Evolutionary conservation across 305 asterid species (phyloP), one percentile per base, ranked within the genome.

Genomic region (Fraxinus angustifolia): DNA sequence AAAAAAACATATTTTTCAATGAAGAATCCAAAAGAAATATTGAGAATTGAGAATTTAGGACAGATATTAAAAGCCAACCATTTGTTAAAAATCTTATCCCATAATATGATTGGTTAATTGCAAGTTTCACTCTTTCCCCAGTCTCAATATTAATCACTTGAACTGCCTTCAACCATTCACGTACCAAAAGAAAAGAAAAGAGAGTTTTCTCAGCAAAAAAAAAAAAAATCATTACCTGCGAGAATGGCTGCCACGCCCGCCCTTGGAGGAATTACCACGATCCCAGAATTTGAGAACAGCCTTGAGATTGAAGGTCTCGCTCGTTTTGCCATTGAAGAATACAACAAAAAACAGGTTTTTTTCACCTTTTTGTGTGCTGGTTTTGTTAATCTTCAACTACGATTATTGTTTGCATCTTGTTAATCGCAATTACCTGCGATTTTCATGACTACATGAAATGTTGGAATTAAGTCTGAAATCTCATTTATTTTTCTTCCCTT

Each of bases 241-340:
- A 73, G 28, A 56, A 86, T 94, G 96, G 90, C 96, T 1, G 70
- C 84, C 0, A 1, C 62, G 96, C 89, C 96, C 3, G 65, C 82
- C 0, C 1, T 68, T 0, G 98, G 98, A 38, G 85, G 79, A 23
- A 78, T 90, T 80, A 83, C 89, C 38, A 84, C 88, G 31, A 21
- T 8, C 2, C 14, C 2, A 17, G 70, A 31, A 60, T 60, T 26
- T 60, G 31, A 60, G 70, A 94, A 94, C 91, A 89, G 91, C 89
- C 87, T 91, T 67, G 93, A 92, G 70, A 75, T 92, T 79, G 86
- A 92, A 0, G 84, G 82, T 56, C 96, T 94, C 31, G 98, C 97
- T 79, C 92, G 94, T 76, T 94, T 94, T 68, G 97, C 98, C 74
- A 87, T 94, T 42, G 92, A 88, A 23, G 91, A 93, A 2, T 90